Percentiles rank a stretch among this genome's conserved stretches.
Conservation (phyloP, 352 stramenopile species). For the Pythium inflatum region DNA sequence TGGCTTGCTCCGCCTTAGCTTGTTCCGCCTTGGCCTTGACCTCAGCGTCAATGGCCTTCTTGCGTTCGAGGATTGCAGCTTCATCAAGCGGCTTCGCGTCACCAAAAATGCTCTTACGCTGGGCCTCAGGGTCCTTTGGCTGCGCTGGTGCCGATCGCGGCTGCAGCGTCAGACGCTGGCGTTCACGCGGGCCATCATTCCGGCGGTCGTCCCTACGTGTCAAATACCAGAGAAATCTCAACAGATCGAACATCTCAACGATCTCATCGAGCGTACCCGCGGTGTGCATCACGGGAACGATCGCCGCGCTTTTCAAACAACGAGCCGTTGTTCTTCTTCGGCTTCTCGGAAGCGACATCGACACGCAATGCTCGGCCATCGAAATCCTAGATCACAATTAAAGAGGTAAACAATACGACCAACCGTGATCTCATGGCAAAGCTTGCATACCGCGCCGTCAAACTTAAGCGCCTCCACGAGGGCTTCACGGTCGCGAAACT, state of each 20-base stretch:
- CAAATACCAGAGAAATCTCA: not conserved
- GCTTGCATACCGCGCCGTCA: conserved; percentile 44
- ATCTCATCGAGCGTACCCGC: conserved; percentile 38
- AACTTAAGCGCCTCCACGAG: conserved; percentile 69
- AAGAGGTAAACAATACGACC: not conserved
- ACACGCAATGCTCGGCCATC: conserved; percentile 63
- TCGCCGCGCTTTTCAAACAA: conserved; percentile 59
- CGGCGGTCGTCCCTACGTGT: conserved; percentile 5
- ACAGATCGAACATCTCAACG: not conserved
- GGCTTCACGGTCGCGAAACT: conserved; percentile 71
- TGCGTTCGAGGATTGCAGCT: conserved; percentile 63
- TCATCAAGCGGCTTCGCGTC: conserved; percentile 87
- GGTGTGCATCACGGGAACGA: conserved; percentile 13
- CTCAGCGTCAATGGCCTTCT: conserved; percentile 42
- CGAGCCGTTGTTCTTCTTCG: conserved; percentile 45
- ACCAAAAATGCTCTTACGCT: conserved; percentile 78
- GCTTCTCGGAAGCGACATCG: conserved; percentile 70
- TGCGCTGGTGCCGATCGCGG: conserved; percentile 56
- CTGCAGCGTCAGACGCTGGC: conserved; percentile 60
- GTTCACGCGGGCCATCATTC: conserved; percentile 43
- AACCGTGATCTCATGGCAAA: not conserved
- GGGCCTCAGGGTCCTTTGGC: conserved; percentile 27
- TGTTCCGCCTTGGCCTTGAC: conserved; percentile 24
- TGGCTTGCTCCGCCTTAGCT: conserved; percentile 3
- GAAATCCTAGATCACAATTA: conserved; percentile 25